Evolutionary conservation across 2,329 filamentous ascomycete species (phyloP), one percentile per base, ranked within the genome.

Genomic region (Raffaelea arxii): DNA sequence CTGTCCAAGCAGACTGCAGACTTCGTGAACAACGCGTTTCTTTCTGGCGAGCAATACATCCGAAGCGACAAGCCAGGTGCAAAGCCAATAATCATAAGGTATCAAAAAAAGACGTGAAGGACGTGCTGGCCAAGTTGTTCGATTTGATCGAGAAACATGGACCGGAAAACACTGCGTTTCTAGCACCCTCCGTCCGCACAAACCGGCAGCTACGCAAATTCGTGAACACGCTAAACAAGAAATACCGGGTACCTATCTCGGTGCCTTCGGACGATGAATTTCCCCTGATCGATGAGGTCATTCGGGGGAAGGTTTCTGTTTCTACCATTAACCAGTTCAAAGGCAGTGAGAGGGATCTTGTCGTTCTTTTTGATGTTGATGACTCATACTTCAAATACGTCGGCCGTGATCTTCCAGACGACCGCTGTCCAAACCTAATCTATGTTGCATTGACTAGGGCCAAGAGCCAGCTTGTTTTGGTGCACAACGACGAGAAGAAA

Each of bases 301-400:
- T 30, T 18, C 3, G 2, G 4, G 36, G 35, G 2, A 45, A 40
- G 36, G 14, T 45, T 1, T 32, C 18, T 6, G 43, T 45, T 18
- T 45, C 43, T 21, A 45, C 36, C 19, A 40, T 45, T 23, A 36
- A 45, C 25, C 43, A 40, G 36, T 40, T 40, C 25, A 45, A 45
- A 36, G 43, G 43, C 14, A 30, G 43, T 11, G 43, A 45, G 19
- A 36, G 35, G 3, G 24, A 24, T 27, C 43, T 45, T 2, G 32
- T 22, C 36, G 35, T 45, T 19, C 1, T 45, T n/a, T 32, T 40
- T n/a, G 36, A 21, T 10, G 24, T 45, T 5, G 35, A 45, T 25
- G 25, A 30, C 4, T 24, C 18, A 2, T 45, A 11, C 24, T 45
- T 45, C 25, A 12, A 10, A 16, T 35, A 32, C 25, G 18, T 16